Percentiles rank a stretch among this genome's conserved stretches.
These are phyloP conservation scores for Stereum hirsutum DNA, from an alignment of 1,284 basidiomycete genomes.

Conservation along the genomic window DNA sequence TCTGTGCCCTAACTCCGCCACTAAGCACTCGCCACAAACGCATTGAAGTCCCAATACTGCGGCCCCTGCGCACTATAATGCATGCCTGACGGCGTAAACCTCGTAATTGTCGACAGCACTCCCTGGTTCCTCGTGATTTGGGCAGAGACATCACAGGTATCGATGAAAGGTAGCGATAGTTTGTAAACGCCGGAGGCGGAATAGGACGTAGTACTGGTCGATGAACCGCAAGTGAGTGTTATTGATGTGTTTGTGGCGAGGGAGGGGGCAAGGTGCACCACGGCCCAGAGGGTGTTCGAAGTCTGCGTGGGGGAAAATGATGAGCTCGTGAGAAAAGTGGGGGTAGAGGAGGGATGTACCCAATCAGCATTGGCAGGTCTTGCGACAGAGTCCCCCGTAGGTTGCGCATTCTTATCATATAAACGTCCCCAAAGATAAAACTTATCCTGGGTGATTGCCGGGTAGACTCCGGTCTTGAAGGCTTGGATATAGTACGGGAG, in stretches of 20 bases:
- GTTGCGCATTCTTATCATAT: slow-evolving; percentile 38
- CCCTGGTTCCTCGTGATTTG: neutral
- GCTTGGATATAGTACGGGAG: slow-evolving; percentile 44
- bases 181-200: neutral
- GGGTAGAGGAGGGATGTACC: slow-evolving; percentile 17
- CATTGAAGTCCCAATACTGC: neutral
- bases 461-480: slow-evolving; percentile 51
- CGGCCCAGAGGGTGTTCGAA: slow-evolving; percentile 35
- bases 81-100: neutral
- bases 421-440: slow-evolving; percentile 53
- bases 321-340: neutral
- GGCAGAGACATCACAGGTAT: neutral
- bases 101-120: neutral
- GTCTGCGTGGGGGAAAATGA: slow-evolving; percentile 13
- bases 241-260: no score
- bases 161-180: neutral
- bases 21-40: slow-evolving; percentile 1
- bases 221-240: slow-evolving; percentile 21
- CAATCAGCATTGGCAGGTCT: slow-evolving; percentile 34
- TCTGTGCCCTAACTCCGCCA: no score
- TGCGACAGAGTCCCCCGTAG: slow-evolving; percentile 24
- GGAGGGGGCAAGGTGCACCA: slow-evolving; percentile 39
- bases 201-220: neutral
- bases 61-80: neutral
- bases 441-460: slow-evolving; percentile 39